phyloP scores from a whole-genome alignment of 495 filamentous ascomycete genomes.

The Achaetomiella virescens region DNA sequence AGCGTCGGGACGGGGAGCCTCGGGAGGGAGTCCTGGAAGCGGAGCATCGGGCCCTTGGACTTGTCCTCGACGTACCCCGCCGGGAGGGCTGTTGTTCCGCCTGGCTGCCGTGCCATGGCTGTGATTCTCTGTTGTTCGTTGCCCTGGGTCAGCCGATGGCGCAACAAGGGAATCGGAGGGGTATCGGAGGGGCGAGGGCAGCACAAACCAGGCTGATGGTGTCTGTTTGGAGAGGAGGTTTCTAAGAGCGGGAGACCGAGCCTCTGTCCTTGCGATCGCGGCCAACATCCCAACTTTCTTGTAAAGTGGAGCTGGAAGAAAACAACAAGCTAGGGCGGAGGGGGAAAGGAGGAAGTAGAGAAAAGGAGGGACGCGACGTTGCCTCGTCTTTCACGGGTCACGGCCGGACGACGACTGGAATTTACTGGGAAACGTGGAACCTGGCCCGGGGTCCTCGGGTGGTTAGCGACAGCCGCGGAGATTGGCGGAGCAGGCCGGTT shows the following conservation, averaged over 20 bases:
- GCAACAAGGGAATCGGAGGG: not conserved
- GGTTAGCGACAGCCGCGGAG: slow-evolving; percentile 15
- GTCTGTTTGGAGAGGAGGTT: slow-evolving; percentile 23
- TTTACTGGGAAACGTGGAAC: not conserved
- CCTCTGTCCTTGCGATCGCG: slow-evolving; percentile 26
- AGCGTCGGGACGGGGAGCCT: slow-evolving; percentile 85
- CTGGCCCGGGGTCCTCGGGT: not conserved
- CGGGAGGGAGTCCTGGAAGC: slow-evolving; percentile 94
- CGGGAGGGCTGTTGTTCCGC: slow-evolving; percentile 55
- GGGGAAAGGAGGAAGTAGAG: not conserved
- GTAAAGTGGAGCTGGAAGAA: not conserved
- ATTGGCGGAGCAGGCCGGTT: slow-evolving; percentile 14
- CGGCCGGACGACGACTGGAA: slow-evolving; percentile 2
- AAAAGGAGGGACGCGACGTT: not conserved
- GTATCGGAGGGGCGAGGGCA: not conserved
- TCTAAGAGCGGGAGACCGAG: slow-evolving; percentile 31
- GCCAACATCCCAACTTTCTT: slow-evolving; percentile 28
- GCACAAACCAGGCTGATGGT: slow-evolving; percentile 21
- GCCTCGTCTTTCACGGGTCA: not conserved
- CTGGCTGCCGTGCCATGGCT: slow-evolving; percentile 45
- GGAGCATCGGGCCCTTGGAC: slow-evolving; percentile 86
- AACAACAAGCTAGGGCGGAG: not conserved
- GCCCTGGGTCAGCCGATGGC: not conserved
- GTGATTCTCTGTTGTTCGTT: slow-evolving; percentile 34
- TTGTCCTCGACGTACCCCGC: slow-evolving; percentile 84